Evolutionary conservation across 352 stramenopile genomes (phyloP).

Genomic region (Halophytophthora polymorphica): DNA sequence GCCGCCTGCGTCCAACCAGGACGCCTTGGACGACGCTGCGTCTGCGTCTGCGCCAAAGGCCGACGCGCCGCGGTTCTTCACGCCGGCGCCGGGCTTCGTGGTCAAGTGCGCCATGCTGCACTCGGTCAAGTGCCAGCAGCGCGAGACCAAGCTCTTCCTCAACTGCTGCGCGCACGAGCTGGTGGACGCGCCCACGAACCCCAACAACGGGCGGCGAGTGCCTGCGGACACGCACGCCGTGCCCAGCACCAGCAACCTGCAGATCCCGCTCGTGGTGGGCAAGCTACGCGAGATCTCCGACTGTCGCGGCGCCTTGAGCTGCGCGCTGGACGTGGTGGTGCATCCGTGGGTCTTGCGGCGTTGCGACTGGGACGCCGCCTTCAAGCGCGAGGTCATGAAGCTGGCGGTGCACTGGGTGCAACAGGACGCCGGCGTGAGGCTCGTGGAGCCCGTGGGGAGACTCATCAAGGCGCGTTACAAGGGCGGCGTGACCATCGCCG

Average conservation of each 20-base stretch:
- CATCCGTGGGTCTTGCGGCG: conserved; percentile 76
- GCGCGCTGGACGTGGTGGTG: conserved; percentile 67
- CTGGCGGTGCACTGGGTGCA: conserved; percentile 79
- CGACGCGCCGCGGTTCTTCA: conserved; percentile 46
- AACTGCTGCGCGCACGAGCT: conserved; percentile 76
- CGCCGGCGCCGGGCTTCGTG: conserved; percentile 66
- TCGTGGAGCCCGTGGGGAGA: conserved; percentile 48
- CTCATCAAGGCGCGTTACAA: conserved; percentile 88
- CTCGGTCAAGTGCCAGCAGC: conserved; percentile 54
- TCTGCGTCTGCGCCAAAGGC: conserved; percentile 7
- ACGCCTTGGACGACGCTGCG: conserved; percentile 2
- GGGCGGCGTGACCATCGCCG: conserved; percentile 49
- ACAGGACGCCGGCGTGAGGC: conserved; percentile 47
- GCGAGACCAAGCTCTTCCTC: conserved; percentile 74
- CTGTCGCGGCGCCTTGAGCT: conserved; percentile 35
- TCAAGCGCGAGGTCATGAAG: conserved; percentile 82
- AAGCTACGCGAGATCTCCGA: conserved; percentile 52
- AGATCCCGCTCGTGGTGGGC: conserved; percentile 73
- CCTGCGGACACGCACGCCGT: conserved; percentile 56
- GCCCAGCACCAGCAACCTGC: conserved; percentile 67
- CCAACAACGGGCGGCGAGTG: conserved; percentile 59
- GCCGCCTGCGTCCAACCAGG: conserved; percentile 6
- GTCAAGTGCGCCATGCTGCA: conserved; percentile 67
- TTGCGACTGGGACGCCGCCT: conserved; percentile 67
- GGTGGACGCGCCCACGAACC: conserved; percentile 73